Percentiles rank a stretch among this genome's conserved stretches.
Evolutionary conservation across 805 yeast species (phyloP).

Genomic region (Candida insectalens): DNA sequence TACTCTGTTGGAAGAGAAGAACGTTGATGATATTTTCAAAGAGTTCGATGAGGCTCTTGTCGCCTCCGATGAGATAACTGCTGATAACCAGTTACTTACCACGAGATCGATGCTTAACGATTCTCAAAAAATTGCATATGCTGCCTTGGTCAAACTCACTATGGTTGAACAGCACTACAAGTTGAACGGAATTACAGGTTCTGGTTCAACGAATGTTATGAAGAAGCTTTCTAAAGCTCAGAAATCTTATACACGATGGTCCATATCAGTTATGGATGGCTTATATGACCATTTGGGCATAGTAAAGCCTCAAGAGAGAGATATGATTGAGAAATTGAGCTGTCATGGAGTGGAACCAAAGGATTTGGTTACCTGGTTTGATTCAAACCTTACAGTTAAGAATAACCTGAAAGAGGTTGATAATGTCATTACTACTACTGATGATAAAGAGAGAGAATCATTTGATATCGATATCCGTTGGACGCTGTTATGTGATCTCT

Average conservation of each 20-base stretch:
- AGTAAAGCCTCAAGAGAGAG: conserved; percentile 53
- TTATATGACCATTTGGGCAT: conserved; percentile 78
- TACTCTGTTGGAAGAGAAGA: conserved; percentile 13
- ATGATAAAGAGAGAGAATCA: conserved; percentile 12
- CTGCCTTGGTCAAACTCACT: conserved; percentile 70
- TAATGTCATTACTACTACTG: conserved; percentile 10
- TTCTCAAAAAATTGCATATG: conserved; percentile 83
- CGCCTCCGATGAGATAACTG: conserved; percentile 29
- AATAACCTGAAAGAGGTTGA: conserved; percentile 31
- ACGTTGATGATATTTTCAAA: conserved; percentile 9
- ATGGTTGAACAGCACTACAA: conserved; percentile 75
- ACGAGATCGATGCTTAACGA: conserved; percentile 78
- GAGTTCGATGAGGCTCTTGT: conserved; percentile 3
- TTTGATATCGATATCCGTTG: conserved; percentile 74
- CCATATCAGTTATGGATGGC: conserved; percentile 57
- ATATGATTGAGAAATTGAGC: conserved; percentile 81
- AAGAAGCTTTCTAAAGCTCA: conserved; percentile 58
- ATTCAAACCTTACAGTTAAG: conserved; percentile 28
- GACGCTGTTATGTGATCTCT: conserved; percentile 90
- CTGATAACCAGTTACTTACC: conserved; percentile 61
- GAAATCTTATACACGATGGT: conserved; percentile 79
- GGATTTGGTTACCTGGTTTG: conserved; percentile 62
- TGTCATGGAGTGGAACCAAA: conserved; percentile 69
- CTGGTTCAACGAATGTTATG: conserved; percentile 43
- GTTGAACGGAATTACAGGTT: conserved; percentile 51